A percentile compares a stretch with the other conserved stretches of the same genome.
Conservation (phyloP, 768 basidiomycete genomes). For the Russula lepida region DNA sequence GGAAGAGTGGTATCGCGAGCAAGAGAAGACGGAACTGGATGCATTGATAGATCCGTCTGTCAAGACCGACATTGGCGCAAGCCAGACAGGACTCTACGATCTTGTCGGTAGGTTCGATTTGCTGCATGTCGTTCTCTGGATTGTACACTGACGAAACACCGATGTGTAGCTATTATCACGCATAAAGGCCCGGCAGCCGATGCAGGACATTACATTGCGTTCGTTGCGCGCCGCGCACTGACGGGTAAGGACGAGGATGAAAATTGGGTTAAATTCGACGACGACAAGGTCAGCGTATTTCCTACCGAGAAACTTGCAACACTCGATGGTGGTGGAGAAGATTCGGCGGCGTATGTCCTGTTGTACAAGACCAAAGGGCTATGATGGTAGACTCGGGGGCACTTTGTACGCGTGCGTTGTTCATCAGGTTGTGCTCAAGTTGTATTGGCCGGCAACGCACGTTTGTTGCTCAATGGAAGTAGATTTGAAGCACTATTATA, state of each 20-base stretch:
- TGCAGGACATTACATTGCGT: constrained; percentile 92
- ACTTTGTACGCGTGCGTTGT: constrained; percentile 2
- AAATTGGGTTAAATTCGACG: constrained; percentile 95
- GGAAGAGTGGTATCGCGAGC: constrained; percentile 53
- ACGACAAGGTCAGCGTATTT: constrained; percentile 87
- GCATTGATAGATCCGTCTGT: constrained; percentile 54
- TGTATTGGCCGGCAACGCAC: background rate
- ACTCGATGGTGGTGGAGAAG: constrained; percentile 89
- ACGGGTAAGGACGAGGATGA: constrained; percentile 51
- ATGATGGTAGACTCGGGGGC: background rate
- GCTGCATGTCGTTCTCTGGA: background rate
- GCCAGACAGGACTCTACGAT: constrained; percentile 79
- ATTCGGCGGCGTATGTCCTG: constrained; percentile 83
- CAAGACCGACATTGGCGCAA: constrained; percentile 63
- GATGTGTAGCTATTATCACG: constrained; percentile 69
- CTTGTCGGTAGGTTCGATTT: constrained; percentile 60
- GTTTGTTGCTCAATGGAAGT: background rate
- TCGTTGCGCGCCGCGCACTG: constrained; percentile 34
- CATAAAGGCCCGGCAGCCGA: constrained; percentile 97
- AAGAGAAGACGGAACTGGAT: constrained; percentile 59
- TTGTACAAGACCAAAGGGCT: constrained; percentile 63
- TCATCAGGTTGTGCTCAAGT: constrained; percentile 1
- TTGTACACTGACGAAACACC: background rate
- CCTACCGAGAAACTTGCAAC: constrained; percentile 73
- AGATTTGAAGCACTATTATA: background rate